Conservation (phyloP, 257 asterid genomes). For the Lavandula angustifolia region DNA sequence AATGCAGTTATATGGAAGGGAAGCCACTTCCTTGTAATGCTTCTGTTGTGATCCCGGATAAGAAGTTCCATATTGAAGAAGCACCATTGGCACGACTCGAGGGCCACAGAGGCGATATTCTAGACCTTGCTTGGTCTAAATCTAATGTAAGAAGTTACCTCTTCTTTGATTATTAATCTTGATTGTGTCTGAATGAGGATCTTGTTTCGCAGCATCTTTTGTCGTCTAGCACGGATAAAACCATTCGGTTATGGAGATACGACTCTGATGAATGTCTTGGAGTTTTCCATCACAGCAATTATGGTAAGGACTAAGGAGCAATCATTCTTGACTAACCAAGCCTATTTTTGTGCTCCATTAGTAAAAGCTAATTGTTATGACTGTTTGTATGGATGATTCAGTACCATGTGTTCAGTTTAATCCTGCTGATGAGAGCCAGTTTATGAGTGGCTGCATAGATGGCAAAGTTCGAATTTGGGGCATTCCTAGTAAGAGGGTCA, state of each 20-base stretch:
- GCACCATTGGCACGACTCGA: slow-evolving; percentile 51
- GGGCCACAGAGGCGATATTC: slow-evolving; percentile 62
- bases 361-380: slow-evolving; percentile 15
- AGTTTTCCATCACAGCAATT: slow-evolving; percentile 66
- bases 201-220: slow-evolving; percentile 62
- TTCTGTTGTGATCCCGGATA: slow-evolving; percentile 53
- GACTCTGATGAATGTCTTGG: slow-evolving; percentile 58
- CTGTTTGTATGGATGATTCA: slow-evolving; percentile 36
- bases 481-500: slow-evolving; percentile 52
- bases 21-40: slow-evolving; percentile 28
- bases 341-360: background rate
- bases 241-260: slow-evolving; percentile 70
- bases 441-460: slow-evolving; percentile 80
- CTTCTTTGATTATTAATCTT: background rate
- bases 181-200: slow-evolving; percentile 13
- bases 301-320: slow-evolving; percentile 45
- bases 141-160: slow-evolving; percentile 57
- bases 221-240: slow-evolving; percentile 74
- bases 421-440: slow-evolving; percentile 68
- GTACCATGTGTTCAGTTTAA: slow-evolving; percentile 87
- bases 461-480: slow-evolving; percentile 92
- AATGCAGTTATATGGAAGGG: slow-evolving; percentile 28
- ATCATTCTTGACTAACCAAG: background rate
- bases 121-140: slow-evolving; percentile 86
- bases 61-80: slow-evolving; percentile 59